Evolutionary conservation across 2,329 filamentous ascomycete species (phyloP).

Genomic region (Cladosporium sp.): DNA sequence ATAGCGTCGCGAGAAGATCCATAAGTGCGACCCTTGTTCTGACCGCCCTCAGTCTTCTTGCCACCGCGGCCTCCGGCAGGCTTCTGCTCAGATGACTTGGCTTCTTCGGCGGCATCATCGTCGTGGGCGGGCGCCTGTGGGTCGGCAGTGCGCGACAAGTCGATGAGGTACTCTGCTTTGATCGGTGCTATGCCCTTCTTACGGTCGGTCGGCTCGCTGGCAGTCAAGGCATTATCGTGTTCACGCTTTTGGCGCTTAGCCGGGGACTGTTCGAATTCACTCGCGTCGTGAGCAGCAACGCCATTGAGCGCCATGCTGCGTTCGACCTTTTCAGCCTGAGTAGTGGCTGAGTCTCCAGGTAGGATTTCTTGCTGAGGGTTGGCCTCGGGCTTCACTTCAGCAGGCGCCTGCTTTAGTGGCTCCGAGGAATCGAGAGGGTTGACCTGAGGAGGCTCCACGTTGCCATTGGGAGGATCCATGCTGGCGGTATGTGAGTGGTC

Average conservation of each 20-base stretch:
- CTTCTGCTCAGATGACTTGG: conserved; percentile 38
- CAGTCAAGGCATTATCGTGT: conserved; percentile 27
- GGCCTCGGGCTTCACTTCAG: conserved; percentile 28
- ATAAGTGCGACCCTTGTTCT: conserved; percentile 82
- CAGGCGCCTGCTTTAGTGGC: conserved; percentile 28
- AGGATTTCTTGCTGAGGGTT: conserved; percentile 40
- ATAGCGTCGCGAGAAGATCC: conserved; percentile 77
- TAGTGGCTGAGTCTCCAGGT: conserved; percentile 41
- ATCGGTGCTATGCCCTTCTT: conserved; percentile 67
- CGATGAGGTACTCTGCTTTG: conserved; percentile 66
- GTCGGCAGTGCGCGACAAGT: conserved; percentile 25
- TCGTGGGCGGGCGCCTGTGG: conserved; percentile 30
- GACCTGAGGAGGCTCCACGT: conserved; percentile 13
- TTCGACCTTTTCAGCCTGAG: conserved; percentile 46
- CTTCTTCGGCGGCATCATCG: conserved; percentile 48
- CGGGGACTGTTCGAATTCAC: conserved; percentile 39
- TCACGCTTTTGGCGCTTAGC: conserved; percentile 44
- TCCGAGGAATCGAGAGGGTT: conserved; percentile 33
- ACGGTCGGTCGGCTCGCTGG: conserved; percentile 35
- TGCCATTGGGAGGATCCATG: not conserved
- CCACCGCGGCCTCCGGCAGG: conserved; percentile 33
- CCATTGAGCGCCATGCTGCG: conserved; percentile 33
- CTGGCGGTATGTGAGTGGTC: not conserved
- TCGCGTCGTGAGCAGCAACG: conserved; percentile 25
- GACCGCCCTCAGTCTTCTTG: conserved; percentile 64